phyloP scores from a whole-genome alignment of 441 rosid species.

The Heliophila coronopifolia region DNA sequence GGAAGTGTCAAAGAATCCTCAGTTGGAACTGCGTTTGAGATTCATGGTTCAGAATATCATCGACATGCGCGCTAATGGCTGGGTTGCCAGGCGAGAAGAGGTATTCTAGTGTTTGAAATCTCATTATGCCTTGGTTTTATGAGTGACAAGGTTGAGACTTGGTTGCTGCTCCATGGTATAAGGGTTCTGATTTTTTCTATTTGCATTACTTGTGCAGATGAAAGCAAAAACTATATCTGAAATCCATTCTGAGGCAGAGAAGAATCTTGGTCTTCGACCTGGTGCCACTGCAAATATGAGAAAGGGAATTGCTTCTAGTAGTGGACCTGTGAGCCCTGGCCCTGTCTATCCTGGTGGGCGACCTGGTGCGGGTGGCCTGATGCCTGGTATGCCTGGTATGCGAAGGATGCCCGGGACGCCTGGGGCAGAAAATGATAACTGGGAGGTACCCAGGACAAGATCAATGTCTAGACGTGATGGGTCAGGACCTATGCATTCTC shows the following conservation, averaged over 20 bases:
- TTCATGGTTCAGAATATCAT: constrained; percentile 77
- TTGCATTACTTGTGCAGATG: constrained; percentile 41
- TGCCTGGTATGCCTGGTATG: constrained; percentile 97
- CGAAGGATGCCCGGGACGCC: constrained; percentile 95
- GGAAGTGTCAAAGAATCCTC: constrained; percentile 57
- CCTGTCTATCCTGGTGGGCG: constrained; percentile 49
- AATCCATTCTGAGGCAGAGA: constrained; percentile 93
- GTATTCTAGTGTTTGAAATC: constrained; percentile 27
- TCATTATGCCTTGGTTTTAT: neutral
- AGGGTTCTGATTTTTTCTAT: neutral
- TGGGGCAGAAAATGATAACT: constrained; percentile 66
- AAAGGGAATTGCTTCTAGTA: constrained; percentile 45
- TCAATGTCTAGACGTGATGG: constrained; percentile 78
- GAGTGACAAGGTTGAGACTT: constrained; percentile 10
- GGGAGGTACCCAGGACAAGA: constrained; percentile 66
- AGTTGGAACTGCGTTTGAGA: constrained; percentile 60
- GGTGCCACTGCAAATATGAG: constrained; percentile 88
- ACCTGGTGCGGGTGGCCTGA: constrained; percentile 89
- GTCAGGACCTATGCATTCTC: constrained; percentile 30
- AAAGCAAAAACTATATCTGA: constrained; percentile 86
- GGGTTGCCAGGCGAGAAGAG: constrained; percentile 97
- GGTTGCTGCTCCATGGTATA: neutral
- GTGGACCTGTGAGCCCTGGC: constrained; percentile 33
- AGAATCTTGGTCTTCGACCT: constrained; percentile 78
- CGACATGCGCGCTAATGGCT: constrained; percentile 60